phyloP scores from a whole-genome alignment of 768 basidiomycete species.

The Kwoniella sp. region DNA sequence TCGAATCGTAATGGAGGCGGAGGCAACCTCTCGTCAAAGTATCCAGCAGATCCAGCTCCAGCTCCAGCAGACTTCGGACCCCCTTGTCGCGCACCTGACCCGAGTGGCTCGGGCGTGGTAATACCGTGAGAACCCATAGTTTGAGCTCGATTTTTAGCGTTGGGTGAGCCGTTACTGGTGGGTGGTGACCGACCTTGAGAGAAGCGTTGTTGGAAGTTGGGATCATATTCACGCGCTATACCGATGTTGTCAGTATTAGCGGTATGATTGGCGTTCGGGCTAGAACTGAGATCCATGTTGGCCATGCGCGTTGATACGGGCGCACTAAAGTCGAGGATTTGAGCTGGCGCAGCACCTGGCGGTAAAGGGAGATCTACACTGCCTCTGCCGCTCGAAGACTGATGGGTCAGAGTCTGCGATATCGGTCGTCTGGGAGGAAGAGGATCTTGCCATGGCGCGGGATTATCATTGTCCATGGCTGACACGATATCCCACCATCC shows the following conservation, averaged over 20 bases:
- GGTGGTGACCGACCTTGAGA: not conserved
- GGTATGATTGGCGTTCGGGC: not conserved
- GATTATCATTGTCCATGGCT: constrained; percentile 31
- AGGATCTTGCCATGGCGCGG: constrained; percentile 37
- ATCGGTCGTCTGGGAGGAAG: constrained; percentile 1
- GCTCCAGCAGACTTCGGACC: constrained; percentile 2
- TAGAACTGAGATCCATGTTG: constrained; percentile 19
- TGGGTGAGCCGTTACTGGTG: not conserved
- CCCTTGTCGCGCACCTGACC: not conserved
- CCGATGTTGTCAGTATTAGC: not conserved
- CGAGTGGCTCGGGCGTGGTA: not conserved
- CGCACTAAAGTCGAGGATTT: constrained; percentile 24
- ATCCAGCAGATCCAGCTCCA: not conserved
- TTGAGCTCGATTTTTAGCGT: not conserved
- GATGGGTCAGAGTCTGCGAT: not conserved
- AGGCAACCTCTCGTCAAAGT: constrained; percentile 10
- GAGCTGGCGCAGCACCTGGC: constrained; percentile 41
- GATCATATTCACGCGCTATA: not conserved
- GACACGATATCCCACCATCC: constrained; percentile 54
- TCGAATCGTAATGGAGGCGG: constrained; percentile 23
- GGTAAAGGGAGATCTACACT: constrained; percentile 31
- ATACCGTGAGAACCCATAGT: not conserved
- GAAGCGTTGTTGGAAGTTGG: not conserved
- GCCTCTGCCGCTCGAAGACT: constrained; percentile 9
- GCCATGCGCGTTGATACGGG: constrained; percentile 18